These are phyloP conservation scores for Infundibulicybe gibba DNA, from an alignment of 768 basidiomycete species.

Conservation along the genomic window DNA sequence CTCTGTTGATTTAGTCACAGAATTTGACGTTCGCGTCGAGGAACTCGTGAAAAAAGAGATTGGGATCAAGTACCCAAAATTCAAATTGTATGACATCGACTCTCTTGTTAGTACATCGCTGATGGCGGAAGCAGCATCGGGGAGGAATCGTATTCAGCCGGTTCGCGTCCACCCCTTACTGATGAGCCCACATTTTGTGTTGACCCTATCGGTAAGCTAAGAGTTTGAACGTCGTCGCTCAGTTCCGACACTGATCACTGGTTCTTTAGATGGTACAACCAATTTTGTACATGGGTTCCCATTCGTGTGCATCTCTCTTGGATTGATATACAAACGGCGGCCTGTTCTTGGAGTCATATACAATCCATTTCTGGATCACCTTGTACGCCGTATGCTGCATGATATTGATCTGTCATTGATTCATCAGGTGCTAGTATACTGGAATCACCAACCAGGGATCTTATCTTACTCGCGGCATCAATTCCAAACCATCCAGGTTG, in stretches of 20 bases:
- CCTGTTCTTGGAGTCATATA: conserved; percentile 91
- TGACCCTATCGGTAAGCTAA: conserved; percentile 86
- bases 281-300: conserved; percentile 88
- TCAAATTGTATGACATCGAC: conserved; percentile 67
- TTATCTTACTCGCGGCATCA: conserved; percentile 52
- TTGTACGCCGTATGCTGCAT: conserved; percentile 38
- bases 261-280: conserved; percentile 70
- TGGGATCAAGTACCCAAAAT: conserved; percentile 60
- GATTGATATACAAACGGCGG: conserved; percentile 76
- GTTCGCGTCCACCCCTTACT: conserved; percentile 64
- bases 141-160: conserved; percentile 87
- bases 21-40: conserved; percentile 91
- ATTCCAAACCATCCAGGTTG: conserved; percentile 45
- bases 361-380: conserved; percentile 86
- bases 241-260: background rate
- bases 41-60: conserved; percentile 75
- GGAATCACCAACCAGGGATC: conserved; percentile 80
- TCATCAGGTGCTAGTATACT: conserved; percentile 50
- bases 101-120: background rate
- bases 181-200: conserved; percentile 95
- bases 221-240: background rate
- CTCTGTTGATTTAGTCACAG: conserved; percentile 91
- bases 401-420: background rate
- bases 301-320: conserved; percentile 87
- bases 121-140: conserved; percentile 60